A percentile compares a stretch with the other conserved stretches of the same genome.
Conservation (phyloP, 2,329 filamentous ascomycete species). For the Penicillium sp. region DNA sequence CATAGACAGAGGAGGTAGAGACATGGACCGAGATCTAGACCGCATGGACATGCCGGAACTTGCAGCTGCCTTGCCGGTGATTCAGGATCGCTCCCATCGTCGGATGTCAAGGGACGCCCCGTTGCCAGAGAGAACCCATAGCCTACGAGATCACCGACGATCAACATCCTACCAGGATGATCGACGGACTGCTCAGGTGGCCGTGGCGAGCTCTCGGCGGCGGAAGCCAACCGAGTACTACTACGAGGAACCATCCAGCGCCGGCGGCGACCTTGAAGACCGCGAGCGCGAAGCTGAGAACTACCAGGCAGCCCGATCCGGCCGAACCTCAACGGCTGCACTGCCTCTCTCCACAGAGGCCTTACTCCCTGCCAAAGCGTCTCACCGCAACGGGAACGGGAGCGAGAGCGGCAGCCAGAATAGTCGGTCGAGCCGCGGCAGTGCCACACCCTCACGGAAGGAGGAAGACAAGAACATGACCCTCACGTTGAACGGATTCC, state of each 20-base stretch:
- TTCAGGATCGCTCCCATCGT: slow-evolving; percentile 34
- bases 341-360: slow-evolving; percentile 39
- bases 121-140: slow-evolving; percentile 37
- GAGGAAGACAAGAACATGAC: slow-evolving; percentile 42
- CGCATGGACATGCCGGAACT: slow-evolving; percentile 36
- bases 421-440: slow-evolving; percentile 43
- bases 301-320: slow-evolving; percentile 40
- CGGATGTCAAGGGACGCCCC: slow-evolving; percentile 34
- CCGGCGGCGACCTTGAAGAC: slow-evolving; percentile 35
- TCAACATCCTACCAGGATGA: slow-evolving; percentile 36
- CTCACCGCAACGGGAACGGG: slow-evolving; percentile 29
- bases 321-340: slow-evolving; percentile 20
- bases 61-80: slow-evolving; percentile 33
- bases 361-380: slow-evolving; percentile 34
- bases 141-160: slow-evolving; percentile 30
- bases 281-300: slow-evolving; percentile 40
- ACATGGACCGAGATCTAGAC: slow-evolving; percentile 1
- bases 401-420: slow-evolving; percentile 46
- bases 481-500: slow-evolving; percentile 43
- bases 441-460: slow-evolving; percentile 34
- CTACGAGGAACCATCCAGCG: slow-evolving; percentile 19
- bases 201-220: slow-evolving; percentile 37
- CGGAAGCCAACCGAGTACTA: slow-evolving; percentile 37
- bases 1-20: slow-evolving; percentile 27
- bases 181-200: slow-evolving; percentile 32